Conservation (phyloP, 1,284 basidiomycete species). For the Hortiboletus rubellus region DNA sequence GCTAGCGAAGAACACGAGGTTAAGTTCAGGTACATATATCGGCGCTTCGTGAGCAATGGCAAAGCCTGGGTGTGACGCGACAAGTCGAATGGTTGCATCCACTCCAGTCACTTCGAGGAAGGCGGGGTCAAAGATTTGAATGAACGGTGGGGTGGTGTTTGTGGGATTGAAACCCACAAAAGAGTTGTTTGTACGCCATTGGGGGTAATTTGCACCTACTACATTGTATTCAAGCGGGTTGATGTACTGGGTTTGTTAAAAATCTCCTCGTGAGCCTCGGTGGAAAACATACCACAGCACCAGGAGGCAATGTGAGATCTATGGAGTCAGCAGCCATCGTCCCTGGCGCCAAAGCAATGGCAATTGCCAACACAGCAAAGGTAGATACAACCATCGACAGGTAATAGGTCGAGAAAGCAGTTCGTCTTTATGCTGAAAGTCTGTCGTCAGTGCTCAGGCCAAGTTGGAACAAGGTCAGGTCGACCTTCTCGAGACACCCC, state of each 20-base stretch:
- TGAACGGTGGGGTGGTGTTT: slow-evolving; percentile 53
- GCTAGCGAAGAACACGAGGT: slow-evolving; percentile 58
- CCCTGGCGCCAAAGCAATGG: not conserved
- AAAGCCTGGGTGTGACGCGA: slow-evolving; percentile 58
- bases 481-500: not conserved
- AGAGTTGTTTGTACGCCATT: slow-evolving; percentile 38
- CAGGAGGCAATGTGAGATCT: slow-evolving; percentile 13
- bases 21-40: slow-evolving; percentile 57
- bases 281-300: slow-evolving; percentile 17
- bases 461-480: not conserved
- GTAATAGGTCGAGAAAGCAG: not conserved
- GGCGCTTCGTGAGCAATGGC: slow-evolving; percentile 77
- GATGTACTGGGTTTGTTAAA: slow-evolving; percentile 49
- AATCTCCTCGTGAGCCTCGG: not conserved
- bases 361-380: not conserved
- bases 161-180: slow-evolving; percentile 48
- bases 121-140: slow-evolving; percentile 64
- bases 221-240: slow-evolving; percentile 46
- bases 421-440: not conserved
- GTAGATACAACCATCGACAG: not conserved
- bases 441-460: not conserved
- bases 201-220: slow-evolving; percentile 37
- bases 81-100: slow-evolving; percentile 54
- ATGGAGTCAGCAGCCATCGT: not conserved
- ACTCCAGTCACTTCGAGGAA: slow-evolving; percentile 64